Conservation (phyloP, 192 early-diverging fungal genomes). For the Mycoemilia scoparia region DNA sequence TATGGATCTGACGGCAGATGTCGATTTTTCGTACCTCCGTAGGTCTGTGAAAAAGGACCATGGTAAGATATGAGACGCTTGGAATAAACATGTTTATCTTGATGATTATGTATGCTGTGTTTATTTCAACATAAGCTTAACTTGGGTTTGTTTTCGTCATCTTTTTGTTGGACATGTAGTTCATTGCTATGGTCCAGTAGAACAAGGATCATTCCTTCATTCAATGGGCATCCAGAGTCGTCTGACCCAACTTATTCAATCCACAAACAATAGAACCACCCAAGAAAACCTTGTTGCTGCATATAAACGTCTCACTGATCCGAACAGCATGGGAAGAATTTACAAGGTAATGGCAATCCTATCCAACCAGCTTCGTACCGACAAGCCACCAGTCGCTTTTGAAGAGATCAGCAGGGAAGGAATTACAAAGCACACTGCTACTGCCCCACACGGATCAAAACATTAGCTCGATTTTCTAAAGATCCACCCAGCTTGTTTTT, state of each 20-base stretch:
- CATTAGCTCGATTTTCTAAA: neutral
- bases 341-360: slow-evolving; percentile 64
- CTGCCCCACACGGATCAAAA: neutral
- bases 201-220: slow-evolving; percentile 58
- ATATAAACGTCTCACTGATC: slow-evolving; percentile 58
- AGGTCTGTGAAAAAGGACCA: slow-evolving; percentile 24
- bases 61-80: slow-evolving; percentile 7
- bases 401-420: neutral
- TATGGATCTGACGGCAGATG: slow-evolving; percentile 79
- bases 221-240: slow-evolving; percentile 66
- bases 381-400: slow-evolving; percentile 1
- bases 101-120: slow-evolving; percentile 1
- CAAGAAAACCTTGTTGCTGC: slow-evolving; percentile 46
- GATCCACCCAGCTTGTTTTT: too few species aligned
- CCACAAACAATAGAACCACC: slow-evolving; percentile 22
- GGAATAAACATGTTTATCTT: neutral
- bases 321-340: slow-evolving; percentile 63
- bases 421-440: neutral
- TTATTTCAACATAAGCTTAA: neutral
- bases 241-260: slow-evolving; percentile 43
- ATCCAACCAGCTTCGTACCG: slow-evolving; percentile 5
- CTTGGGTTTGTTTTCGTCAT: slow-evolving; percentile 2
- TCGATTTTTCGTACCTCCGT: slow-evolving; percentile 67
- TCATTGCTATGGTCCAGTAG: slow-evolving; percentile 52
- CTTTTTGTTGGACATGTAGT: slow-evolving; percentile 11